Base-by-base conservation (phyloP, 1,139 yeast species). In the Saccharomyces hybrid region DNA sequence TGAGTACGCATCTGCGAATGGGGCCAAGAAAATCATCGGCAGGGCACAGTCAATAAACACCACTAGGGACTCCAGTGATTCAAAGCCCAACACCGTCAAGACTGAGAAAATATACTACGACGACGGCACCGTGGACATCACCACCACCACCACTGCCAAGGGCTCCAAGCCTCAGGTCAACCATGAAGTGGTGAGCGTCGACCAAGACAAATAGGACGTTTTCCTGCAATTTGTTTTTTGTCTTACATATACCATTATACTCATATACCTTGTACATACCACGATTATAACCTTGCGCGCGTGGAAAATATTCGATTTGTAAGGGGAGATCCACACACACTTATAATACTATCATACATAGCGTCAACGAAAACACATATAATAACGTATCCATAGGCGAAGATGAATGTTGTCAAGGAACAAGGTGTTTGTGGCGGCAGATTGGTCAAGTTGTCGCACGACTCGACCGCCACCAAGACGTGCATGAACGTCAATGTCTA, bases 401-500 rank as follows among this genome's bases (percentile, higher is more conserved):
- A 24, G 26, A 46, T 49, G 47, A 50, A 49, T 14, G 42, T 49
- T 12, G 44, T 38, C 14, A 52, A 49, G 19, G 82, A 82, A 53
- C 84, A 89, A 60, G 70, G 77, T 60, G 81, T 83, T 58, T 87
- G 85, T 65, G 90, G 87, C 0, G 99, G 99, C 28, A 78, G 80
- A 67, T 75, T 93, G 46, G 71, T 81, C 64, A 91, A 91, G 72
- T 75, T 91, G 52, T 73, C 84, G 44, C 99, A 93, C 70, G 78
- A 80, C 28, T 88, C 97, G 8, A 62, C 66, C 11, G 68, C 72
- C 48, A 84, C 95, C n/a, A 74, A 78, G 27, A 85, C 95, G 53
- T 72, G 77, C 47, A 91, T 91, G 96, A 83, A 82, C 58, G 86
- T 89, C 54, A 93, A 93, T 65, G 80, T 93, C 44, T 93, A 82